A percentile compares a stretch with the other conserved stretches of the same genome.
Evolutionary conservation across 352 stramenopile genomes (phyloP).

Genomic region (Thalassiosira pacifica): DNA sequence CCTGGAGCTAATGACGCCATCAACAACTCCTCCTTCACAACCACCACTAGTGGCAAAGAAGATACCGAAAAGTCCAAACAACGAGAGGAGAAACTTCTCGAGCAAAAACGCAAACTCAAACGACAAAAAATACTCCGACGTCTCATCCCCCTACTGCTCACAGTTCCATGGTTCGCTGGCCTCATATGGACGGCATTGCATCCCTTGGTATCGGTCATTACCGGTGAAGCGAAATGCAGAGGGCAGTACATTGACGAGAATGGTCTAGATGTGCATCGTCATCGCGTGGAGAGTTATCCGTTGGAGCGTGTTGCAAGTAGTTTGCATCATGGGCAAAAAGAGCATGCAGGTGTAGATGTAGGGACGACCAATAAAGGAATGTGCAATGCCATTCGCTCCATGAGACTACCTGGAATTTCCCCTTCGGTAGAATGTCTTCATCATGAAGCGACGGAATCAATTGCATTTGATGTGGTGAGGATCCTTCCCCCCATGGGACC

Average conservation of each 20-base stretch:
- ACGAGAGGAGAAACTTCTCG: not conserved
- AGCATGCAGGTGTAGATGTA: not conserved
- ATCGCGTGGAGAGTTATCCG: slow-evolving; percentile 53
- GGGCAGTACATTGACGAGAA: slow-evolving; percentile 84
- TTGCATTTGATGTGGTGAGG: slow-evolving; percentile 70
- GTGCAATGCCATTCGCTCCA: slow-evolving; percentile 40
- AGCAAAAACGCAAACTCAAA: not conserved
- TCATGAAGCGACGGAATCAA: slow-evolving; percentile 26
- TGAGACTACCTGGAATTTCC: slow-evolving; percentile 5
- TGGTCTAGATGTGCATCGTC: slow-evolving; percentile 67
- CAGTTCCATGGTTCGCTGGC: slow-evolving; percentile 72
- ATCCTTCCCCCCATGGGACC: slow-evolving; percentile 63
- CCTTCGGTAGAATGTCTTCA: slow-evolving; percentile 51
- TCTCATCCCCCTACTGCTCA: slow-evolving; percentile 39
- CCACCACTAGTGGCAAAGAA: not conserved
- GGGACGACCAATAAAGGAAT: not conserved
- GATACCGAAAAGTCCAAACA: not conserved
- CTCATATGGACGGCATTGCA: slow-evolving; percentile 74
- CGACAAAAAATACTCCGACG: slow-evolving; percentile 15
- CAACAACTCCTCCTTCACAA: not conserved
- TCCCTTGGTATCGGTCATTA: slow-evolving; percentile 77
- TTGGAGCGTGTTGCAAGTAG: slow-evolving; percentile 6
- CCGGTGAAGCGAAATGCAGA: slow-evolving; percentile 80
- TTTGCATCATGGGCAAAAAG: not conserved
- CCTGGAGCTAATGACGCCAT: not conserved